Evolutionary conservation across 2,329 filamentous ascomycete genomes (phyloP), one percentile per base, ranked within the genome.

Genomic region (Colletotrichum simmondsii): DNA sequence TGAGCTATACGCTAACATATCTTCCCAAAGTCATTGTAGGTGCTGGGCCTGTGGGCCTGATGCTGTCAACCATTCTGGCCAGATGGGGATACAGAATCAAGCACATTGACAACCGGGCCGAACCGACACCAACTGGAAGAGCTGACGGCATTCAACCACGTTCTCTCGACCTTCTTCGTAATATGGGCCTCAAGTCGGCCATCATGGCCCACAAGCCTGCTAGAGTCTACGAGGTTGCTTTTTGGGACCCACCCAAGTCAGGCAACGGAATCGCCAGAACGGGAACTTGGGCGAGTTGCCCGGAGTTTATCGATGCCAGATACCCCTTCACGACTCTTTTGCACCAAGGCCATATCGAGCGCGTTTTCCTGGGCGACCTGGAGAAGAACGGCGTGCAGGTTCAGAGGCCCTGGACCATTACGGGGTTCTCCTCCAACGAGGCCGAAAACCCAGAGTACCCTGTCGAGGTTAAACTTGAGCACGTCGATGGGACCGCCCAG

Each of bases 11-110:
- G 10, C n/a, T 56, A 22, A 61, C 76, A 80, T 65, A 82, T 75
- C 24, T n/a, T 32, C 57, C 19, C 89, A 63, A 71, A 90, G 95
- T 98, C 77, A 95, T 98, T 76, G 89, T 98, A 68, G 95, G 95
- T 75, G 95, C 95, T 68, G 95, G 95, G 19, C 95, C 95, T 4
- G 95, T 95, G 53, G 95, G 95, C 68, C 89, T 98, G 71, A 92
- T 97, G 84, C 89, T 98, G 28, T 97, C 95, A 10, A 95, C 95
- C 35, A 96, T 94, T 80, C 89, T 98, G 74, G 94, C 94, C 73
- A 89, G 95, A 85, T 98, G 95, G 94, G 95, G 95, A 24, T 98
- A 98, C 87, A 95, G 91, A 82, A 94, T 98, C 83, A 97, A 96
- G 87, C 95, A 98, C 84, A 95, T 98, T 79, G 95, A 98, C 84